phyloP scores from a whole-genome alignment of 305 asterid species.

The Solanum aculeatissimum region DNA sequence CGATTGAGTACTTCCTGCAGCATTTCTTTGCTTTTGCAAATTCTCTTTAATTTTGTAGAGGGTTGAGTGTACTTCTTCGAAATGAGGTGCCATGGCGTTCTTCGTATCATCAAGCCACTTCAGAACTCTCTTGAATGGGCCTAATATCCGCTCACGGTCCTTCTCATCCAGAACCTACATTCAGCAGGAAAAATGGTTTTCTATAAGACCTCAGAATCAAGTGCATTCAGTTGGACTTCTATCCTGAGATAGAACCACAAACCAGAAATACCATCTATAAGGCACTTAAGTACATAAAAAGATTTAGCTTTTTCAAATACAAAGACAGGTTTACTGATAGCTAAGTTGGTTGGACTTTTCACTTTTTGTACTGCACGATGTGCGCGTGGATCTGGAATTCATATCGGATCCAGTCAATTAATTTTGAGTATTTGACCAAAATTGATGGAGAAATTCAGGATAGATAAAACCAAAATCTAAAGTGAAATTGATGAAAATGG shows the following conservation, averaged over 20 bases:
- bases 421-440: too few species aligned
- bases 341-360: too few species aligned
- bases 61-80: conserved; percentile 44
- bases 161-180: conserved; percentile 40
- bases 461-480: too few species aligned
- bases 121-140: conserved; percentile 46
- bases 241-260: not conserved
- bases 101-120: conserved; percentile 62
- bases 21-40: conserved; percentile 21
- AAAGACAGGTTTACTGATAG: not conserved
- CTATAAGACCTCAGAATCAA: not conserved
- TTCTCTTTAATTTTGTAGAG: conserved; percentile 28
- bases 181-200: not conserved
- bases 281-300: not conserved
- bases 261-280: not conserved
- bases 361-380: too few species aligned
- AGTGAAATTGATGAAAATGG: too few species aligned
- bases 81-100: conserved; percentile 58
- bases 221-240: not conserved
- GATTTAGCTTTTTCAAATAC: not conserved
- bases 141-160: conserved; percentile 35
- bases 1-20: not conserved
- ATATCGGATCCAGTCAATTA: too few species aligned
- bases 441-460: too few species aligned
- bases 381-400: too few species aligned